phyloP scores from a whole-genome alignment of 202 grass and related monocot genomes.

The Brachypodium distachyon region DNA sequence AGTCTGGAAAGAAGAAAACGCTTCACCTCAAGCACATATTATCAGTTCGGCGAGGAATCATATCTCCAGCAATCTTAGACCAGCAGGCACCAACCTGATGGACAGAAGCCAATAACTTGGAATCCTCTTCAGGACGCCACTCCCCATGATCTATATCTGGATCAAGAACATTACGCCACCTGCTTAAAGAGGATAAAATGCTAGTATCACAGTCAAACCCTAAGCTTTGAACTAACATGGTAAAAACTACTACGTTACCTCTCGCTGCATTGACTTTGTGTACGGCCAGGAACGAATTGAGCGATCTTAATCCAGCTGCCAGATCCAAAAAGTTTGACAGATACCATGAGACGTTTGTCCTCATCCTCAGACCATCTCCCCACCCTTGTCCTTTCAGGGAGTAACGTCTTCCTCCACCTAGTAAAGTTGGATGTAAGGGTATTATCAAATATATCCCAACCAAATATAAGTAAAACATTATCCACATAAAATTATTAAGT shows the following conservation, averaged over 20 bases:
- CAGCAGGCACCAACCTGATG: conserved; percentile 55
- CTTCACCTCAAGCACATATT: conserved; percentile 80
- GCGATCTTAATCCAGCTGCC: conserved; percentile 77
- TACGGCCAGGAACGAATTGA: conserved; percentile 77
- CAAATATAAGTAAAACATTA: background rate
- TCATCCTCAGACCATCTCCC: conserved; percentile 87
- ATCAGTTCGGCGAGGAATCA: conserved; percentile 78
- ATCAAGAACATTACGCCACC: conserved; percentile 89
- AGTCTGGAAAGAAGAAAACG: conserved; percentile 1
- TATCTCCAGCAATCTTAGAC: conserved; percentile 53
- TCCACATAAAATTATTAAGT: background rate
- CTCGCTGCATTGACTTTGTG: conserved; percentile 70
- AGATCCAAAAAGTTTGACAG: conserved; percentile 61
- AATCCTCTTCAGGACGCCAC: conserved; percentile 84
- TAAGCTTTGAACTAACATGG: background rate
- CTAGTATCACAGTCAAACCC: conserved; percentile 17
- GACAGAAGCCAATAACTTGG: conserved; percentile 55
- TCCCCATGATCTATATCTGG: conserved; percentile 55
- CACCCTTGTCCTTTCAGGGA: conserved; percentile 66
- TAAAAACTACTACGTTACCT: conserved; percentile 44
- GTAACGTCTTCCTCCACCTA: conserved; percentile 78
- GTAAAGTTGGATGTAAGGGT: background rate
- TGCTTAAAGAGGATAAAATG: conserved; percentile 31
- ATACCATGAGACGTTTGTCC: conserved; percentile 80
- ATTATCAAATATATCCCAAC: background rate